These are phyloP conservation scores for Eutrema salsugineum DNA, from an alignment of 441 rosid genomes.

Conservation along the genomic window DNA sequence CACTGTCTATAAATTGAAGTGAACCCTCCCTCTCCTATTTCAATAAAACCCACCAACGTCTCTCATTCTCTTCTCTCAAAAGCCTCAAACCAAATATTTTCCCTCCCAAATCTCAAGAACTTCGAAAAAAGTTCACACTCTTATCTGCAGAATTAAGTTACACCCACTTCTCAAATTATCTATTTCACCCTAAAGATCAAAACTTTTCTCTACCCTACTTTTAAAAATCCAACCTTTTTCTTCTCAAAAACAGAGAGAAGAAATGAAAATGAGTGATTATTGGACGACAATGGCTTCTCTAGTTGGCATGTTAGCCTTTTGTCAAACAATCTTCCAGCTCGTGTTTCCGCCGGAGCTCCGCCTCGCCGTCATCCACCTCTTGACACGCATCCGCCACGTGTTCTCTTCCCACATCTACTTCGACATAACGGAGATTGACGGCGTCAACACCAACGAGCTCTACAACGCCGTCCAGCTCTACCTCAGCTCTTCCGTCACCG, in stretches of 20 bases:
- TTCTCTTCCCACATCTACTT: conserved; percentile 67
- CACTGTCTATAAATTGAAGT: conserved; percentile 19
- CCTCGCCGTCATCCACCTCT: conserved; percentile 47
- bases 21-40: not conserved
- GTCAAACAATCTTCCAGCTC: conserved; percentile 60
- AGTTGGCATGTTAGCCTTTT: conserved; percentile 77
- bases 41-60: conserved; percentile 17
- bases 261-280: conserved; percentile 51
- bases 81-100: conserved; percentile 3
- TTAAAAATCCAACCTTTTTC: not conserved
- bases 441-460: conserved; percentile 96
- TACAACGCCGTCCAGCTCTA: conserved; percentile 93
- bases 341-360: conserved; percentile 87
- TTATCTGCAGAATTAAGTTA: not conserved
- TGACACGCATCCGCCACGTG: conserved; percentile 44
- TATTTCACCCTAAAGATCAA: not conserved
- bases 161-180: not conserved
- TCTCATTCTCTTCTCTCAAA: conserved; percentile 5
- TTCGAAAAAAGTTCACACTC: not conserved
- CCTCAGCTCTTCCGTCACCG: conserved; percentile 64
- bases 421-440: conserved; percentile 90
- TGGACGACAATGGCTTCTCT: conserved; percentile 81
- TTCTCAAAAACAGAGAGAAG: not conserved
- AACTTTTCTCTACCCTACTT: not conserved
- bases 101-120: conserved; percentile 30